Conservation (phyloP, 192 early-diverging fungal genomes). For the Funneliformis geosporum region DNA sequence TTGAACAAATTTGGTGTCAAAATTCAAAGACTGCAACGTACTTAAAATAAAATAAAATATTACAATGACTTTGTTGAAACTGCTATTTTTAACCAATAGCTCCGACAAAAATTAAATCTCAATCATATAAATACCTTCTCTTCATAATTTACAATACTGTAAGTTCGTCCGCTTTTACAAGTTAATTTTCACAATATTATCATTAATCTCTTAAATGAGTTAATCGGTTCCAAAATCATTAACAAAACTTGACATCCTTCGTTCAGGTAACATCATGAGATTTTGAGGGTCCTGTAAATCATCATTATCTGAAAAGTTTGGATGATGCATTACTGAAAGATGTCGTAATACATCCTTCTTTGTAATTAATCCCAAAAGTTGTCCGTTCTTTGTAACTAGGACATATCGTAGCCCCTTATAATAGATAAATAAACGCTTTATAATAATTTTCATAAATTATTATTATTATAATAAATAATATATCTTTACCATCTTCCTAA, state of each 20-base stretch:
- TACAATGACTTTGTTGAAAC: no score
- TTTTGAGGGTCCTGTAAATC: conserved; percentile 18
- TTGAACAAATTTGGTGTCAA: no score
- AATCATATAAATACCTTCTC: no score
- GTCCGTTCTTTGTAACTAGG: conserved; percentile 58
- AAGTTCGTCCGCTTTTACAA: no score
- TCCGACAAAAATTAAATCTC: no score
- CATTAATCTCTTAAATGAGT: background rate
- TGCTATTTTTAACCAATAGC: no score
- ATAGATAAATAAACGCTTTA: background rate
- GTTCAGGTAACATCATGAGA: conserved; percentile 23
- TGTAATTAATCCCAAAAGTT: conserved; percentile 66
- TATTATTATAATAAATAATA: background rate
- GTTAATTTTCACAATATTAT: background rate
- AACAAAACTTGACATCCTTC: conserved; percentile 22
- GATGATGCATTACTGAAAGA: conserved; percentile 41
- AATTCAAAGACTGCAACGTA: no score
- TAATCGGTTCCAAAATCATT: conserved; percentile 16
- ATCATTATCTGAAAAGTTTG: conserved; percentile 5
- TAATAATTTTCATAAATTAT: background rate
- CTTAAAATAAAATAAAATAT: no score
- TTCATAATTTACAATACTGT: no score
- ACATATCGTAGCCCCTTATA: conserved; percentile 61
- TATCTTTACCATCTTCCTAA: conserved; percentile 55
- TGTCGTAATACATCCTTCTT: conserved; percentile 71